These are phyloP conservation scores for Scheffersomyces quercinus DNA, from an alignment of 1,139 yeast species.

Conservation along the genomic window DNA sequence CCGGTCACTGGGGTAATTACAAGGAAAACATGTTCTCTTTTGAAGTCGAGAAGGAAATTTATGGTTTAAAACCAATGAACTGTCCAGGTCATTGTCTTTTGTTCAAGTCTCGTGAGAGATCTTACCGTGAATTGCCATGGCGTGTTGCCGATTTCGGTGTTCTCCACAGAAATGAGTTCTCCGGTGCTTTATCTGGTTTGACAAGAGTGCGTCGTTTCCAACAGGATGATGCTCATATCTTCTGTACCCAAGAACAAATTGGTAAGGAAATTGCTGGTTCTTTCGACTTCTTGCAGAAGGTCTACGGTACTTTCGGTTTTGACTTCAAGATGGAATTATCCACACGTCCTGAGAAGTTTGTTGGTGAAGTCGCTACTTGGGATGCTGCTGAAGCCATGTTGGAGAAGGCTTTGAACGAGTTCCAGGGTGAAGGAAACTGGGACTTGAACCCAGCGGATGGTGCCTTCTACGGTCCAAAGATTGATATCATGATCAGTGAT, in stretches of 20 bases:
- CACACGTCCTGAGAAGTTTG: constrained; percentile 90
- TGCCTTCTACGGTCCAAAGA: constrained; percentile 98
- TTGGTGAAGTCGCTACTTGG: constrained; percentile 89
- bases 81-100: constrained; percentile 97
- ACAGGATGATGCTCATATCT: constrained; percentile 98
- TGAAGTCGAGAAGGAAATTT: constrained; percentile 87
- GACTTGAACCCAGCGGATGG: constrained; percentile 94
- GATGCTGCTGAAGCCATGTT: constrained; percentile 79
- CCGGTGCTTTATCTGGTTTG: constrained; percentile 82
- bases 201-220: constrained; percentile 98
- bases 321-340: constrained; percentile 88
- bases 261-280: constrained; percentile 77
- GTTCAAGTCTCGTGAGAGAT: constrained; percentile 83
- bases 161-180: constrained; percentile 91
- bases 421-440: constrained; percentile 80
- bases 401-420: constrained; percentile 66
- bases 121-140: constrained; percentile 93
- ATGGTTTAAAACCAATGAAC: constrained; percentile 96
- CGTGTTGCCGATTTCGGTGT: constrained; percentile 97
- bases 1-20: constrained; percentile 98
- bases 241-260: constrained; percentile 89
- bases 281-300: constrained; percentile 74
- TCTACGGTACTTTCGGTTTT: constrained; percentile 85
- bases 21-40: constrained; percentile 96
- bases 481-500: constrained; percentile 90